These are phyloP conservation scores for Starmerella floris DNA, from an alignment of 805 yeast genomes.

Conservation along the genomic window DNA sequence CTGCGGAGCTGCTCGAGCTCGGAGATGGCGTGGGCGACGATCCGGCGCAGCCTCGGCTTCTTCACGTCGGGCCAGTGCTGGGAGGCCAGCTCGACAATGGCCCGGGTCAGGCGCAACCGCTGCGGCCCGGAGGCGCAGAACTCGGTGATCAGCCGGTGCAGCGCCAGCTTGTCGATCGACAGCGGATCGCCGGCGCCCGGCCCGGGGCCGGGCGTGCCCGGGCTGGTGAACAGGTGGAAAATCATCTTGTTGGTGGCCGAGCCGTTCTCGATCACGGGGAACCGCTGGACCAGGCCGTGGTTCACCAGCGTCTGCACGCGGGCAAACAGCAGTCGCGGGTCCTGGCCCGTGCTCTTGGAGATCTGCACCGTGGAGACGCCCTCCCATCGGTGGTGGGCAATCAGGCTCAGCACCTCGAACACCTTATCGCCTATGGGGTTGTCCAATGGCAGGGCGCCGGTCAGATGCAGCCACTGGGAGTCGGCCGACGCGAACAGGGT, in stretches of 20 bases:
- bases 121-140: slow-evolving; percentile 25
- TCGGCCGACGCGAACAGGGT: slow-evolving; percentile 25
- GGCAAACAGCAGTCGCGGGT: slow-evolving; percentile 30
- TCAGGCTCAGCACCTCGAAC: slow-evolving; percentile 29
- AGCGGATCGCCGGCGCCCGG: not conserved
- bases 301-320: slow-evolving; percentile 26
- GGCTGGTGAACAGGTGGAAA: slow-evolving; percentile 7
- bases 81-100: slow-evolving; percentile 31
- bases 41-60: slow-evolving; percentile 13
- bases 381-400: slow-evolving; percentile 30
- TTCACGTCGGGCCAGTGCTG: slow-evolving; percentile 22
- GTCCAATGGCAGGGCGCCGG: slow-evolving; percentile 25
- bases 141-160: slow-evolving; percentile 22
- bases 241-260: slow-evolving; percentile 27
- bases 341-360: slow-evolving; percentile 30
- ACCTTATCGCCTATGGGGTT: slow-evolving; percentile 28
- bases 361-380: slow-evolving; percentile 30
- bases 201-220: not conserved
- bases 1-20: slow-evolving; percentile 23
- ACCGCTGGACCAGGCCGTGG: slow-evolving; percentile 27
- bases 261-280: slow-evolving; percentile 26
- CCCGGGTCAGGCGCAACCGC: slow-evolving; percentile 27
- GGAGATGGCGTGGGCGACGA: slow-evolving; percentile 21
- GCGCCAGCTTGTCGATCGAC: slow-evolving; percentile 13
- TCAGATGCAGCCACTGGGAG: slow-evolving; percentile 28